Evolutionary conservation across 192 early-diverging fungal genomes (phyloP), one percentile per base, ranked within the genome.

Genomic region (Linderina pennispora): DNA sequence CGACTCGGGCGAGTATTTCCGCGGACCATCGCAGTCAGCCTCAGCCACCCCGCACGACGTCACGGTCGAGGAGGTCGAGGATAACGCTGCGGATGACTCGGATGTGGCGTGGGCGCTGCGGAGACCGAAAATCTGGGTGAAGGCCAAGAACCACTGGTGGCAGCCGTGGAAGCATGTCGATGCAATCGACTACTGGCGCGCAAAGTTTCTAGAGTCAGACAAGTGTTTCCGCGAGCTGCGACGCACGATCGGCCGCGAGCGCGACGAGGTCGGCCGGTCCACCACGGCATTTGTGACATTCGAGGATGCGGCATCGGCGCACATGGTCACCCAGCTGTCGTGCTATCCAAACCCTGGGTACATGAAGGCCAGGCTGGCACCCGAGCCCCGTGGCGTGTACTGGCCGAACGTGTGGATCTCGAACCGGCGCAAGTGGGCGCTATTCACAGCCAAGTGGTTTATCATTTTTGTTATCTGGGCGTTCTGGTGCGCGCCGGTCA

Each of bases 241-340:
- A 60, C 36, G 40, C 7, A 57, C 38, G 21, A 31, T 56, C 31
- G 9, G 15, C 9, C 34, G 36, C 13, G 33, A 46, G 45, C 16
- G 38, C 0, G 67, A 54, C 32, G 35, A 31, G 18, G 15, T 24
- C 2, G 50, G 53, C 3, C 50, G 36, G 13, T 75, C 84, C 1
- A 81, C 75, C 13, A 79, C 83, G 18, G 87, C 83, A 2, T 89
- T 89, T 50, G 84, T 89, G n/a, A 89, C 87, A 13, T 89, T 86
- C 54, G 77, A 80, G 43, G 74, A 80, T 21, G 69, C 85, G n/a
- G 71, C 75, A 18, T 77, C 80, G 28, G 87, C 87, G 68, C 80
- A 80, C 52, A 67, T 84, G 34, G 73, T 77, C 9, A 66, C 82
- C 10, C 86, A 90, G 65, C 67, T 79, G 0, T 70, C 85, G 22